Percentiles rank a stretch among this genome's conserved stretches.
phyloP scores from a whole-genome alignment of 352 stramenopile genomes.

The Phytophthora sp. region DNA sequence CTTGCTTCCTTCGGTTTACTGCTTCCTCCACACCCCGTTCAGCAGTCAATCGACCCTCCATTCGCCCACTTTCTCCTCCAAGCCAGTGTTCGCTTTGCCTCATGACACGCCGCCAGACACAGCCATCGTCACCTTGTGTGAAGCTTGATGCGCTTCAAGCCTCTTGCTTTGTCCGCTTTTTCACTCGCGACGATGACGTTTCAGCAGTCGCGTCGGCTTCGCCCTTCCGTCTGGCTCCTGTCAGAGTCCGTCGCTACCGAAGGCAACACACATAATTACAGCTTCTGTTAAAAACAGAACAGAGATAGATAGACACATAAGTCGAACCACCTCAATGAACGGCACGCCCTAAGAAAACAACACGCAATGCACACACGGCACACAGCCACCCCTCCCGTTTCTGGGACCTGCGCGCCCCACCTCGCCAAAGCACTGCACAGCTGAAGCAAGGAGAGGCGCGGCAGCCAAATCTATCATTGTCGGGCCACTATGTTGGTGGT shows the following conservation, averaged over 20 bases:
- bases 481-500: slow-evolving; percentile 8
- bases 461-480: slow-evolving; percentile 6
- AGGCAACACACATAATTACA: slow-evolving; percentile 91
- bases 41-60: slow-evolving; percentile 16
- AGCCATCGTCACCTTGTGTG: slow-evolving; percentile 13
- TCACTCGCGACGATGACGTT: slow-evolving; percentile 55
- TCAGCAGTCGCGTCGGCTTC: slow-evolving; percentile 55
- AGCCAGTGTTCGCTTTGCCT: slow-evolving; percentile 13
- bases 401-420: slow-evolving; percentile 1
- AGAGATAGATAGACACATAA: slow-evolving; percentile 86
- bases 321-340: slow-evolving; percentile 76
- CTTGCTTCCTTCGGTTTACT: slow-evolving; percentile 27
- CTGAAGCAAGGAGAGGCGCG: slow-evolving; percentile 7
- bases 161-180: slow-evolving; percentile 82
- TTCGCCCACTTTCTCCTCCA: slow-evolving; percentile 4
- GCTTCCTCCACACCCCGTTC: slow-evolving; percentile 15
- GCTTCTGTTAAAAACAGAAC: slow-evolving; percentile 92
- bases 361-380: slow-evolving; percentile 37
- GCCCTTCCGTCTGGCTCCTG: slow-evolving; percentile 73
- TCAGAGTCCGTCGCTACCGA: slow-evolving; percentile 80
- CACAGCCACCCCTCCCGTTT: slow-evolving; percentile 27
- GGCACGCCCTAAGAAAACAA: slow-evolving; percentile 47
- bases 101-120: slow-evolving; percentile 8
- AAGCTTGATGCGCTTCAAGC: slow-evolving; percentile 38
- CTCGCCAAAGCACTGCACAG: slow-evolving; percentile 28